phyloP scores from a whole-genome alignment of 305 asterid species.

The Striga hermonthica region DNA sequence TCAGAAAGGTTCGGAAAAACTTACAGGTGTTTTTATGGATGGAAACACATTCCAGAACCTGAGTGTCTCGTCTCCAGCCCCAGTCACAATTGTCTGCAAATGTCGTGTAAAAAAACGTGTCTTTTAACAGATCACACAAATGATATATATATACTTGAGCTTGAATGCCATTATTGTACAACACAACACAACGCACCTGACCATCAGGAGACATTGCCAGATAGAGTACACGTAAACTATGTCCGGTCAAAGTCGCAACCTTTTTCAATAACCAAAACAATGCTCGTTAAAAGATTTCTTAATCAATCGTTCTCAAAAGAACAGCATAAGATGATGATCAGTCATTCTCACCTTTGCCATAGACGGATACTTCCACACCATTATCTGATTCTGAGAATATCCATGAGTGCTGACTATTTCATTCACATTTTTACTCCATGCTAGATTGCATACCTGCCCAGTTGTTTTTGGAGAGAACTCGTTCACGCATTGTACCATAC shows the following conservation, averaged over 20 bases:
- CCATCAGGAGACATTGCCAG: slow-evolving; percentile 97
- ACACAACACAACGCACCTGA: slow-evolving; percentile 51
- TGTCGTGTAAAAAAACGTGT: neutral
- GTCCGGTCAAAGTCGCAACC: slow-evolving; percentile 91
- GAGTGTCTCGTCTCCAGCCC: slow-evolving; percentile 95
- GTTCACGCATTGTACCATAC: too few relatives aligned
- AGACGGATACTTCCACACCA: slow-evolving; percentile 98
- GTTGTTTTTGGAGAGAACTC: too few relatives aligned
- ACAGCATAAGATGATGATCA: neutral
- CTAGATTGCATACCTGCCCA: slow-evolving; percentile 78
- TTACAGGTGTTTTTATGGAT: slow-evolving; percentile 27
- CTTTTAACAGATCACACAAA: neutral
- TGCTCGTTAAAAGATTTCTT: neutral
- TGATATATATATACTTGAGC: neutral
- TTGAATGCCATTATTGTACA: neutral
- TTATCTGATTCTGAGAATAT: slow-evolving; percentile 90
- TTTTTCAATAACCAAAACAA: slow-evolving; percentile 24
- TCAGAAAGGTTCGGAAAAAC: too few relatives aligned
- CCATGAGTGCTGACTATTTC: slow-evolving; percentile 98
- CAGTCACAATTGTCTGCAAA: slow-evolving; percentile 57
- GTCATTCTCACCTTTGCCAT: slow-evolving; percentile 60
- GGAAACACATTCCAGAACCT: slow-evolving; percentile 94
- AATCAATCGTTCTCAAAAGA: too few relatives aligned
- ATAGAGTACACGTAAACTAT: slow-evolving; percentile 77
- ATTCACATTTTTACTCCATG: slow-evolving; percentile 94